A percentile compares a stretch with the other conserved stretches of the same genome.
Conservation (phyloP, 495 filamentous ascomycete species). For the Parathielavia hyrcaniae region DNA sequence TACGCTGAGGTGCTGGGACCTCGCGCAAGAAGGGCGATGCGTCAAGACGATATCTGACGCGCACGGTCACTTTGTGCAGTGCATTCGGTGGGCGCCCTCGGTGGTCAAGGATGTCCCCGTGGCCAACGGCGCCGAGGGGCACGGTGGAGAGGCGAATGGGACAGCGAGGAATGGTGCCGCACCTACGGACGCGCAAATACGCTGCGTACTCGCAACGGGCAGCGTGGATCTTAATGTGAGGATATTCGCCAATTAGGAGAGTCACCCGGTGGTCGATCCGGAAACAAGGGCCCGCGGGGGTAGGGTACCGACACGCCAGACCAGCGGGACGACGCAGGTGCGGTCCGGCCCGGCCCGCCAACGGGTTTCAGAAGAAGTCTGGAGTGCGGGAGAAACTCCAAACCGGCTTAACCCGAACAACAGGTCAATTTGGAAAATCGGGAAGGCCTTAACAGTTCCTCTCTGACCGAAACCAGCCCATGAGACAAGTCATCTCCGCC, state of each 20-base stretch:
- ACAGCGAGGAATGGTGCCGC: constrained; percentile 38
- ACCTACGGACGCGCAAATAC: constrained; percentile 43
- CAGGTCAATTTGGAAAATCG: not conserved
- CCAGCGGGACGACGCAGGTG: no score
- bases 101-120: constrained; percentile 52
- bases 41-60: constrained; percentile 76
- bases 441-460: not conserved
- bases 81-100: constrained; percentile 85
- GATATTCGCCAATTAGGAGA: constrained; percentile 50
- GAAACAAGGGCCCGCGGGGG: not conserved
- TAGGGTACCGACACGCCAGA: not conserved
- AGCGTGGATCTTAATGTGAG: constrained; percentile 57
- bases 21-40: constrained; percentile 81
- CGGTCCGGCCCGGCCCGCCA: not conserved
- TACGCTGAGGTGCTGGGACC: constrained; percentile 90
- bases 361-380: not conserved
- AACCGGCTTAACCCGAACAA: not conserved
- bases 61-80: constrained; percentile 82
- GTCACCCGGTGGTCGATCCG: not conserved
- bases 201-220: constrained; percentile 58
- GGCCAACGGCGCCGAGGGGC: constrained; percentile 45
- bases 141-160: constrained; percentile 49
- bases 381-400: not conserved
- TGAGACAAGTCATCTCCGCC: not conserved
- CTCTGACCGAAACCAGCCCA: not conserved